Evolutionary conservation across 2,329 filamentous ascomycete species (phyloP).

Genomic region (Epicoccum sorghinum): DNA sequence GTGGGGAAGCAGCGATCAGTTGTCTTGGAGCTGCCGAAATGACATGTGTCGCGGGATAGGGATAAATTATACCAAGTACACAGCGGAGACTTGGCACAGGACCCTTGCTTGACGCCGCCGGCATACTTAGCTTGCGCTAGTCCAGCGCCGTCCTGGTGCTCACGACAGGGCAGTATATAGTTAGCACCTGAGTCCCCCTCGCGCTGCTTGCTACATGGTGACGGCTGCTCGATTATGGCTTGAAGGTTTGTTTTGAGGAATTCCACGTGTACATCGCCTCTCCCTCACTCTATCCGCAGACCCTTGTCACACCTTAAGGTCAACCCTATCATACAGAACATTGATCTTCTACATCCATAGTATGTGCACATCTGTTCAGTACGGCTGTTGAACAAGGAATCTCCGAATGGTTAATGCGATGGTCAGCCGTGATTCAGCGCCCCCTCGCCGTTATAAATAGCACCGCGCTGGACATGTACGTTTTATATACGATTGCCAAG

Average conservation of each 20-base stretch:
- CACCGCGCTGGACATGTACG: no score
- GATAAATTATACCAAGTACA: conserved; percentile 10
- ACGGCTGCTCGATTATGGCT: not conserved
- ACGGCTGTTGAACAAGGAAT: not conserved
- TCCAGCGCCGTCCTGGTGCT: conserved; percentile 2
- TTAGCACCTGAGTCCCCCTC: not conserved
- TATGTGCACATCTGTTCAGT: not conserved
- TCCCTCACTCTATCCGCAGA: not conserved
- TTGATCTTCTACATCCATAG: not conserved
- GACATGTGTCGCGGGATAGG: conserved; percentile 15
- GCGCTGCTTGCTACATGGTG: no score
- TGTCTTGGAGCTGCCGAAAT: conserved; percentile 6
- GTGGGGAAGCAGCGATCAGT: conserved; percentile 4
- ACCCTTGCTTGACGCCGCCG: conserved; percentile 12
- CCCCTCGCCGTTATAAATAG: no score
- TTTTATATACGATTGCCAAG: not conserved
- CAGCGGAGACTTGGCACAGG: conserved; percentile 8
- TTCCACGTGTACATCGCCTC: not conserved
- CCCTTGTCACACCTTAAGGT: not conserved
- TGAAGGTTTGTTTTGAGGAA: not conserved
- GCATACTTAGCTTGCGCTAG: conserved; percentile 1
- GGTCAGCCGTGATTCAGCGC: no score
- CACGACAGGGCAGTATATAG: conserved; percentile 8
- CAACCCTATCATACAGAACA: not conserved
- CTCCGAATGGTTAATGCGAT: no score